Conservation (phyloP, 768 basidiomycete species). For the Panaeolus cyanescens region DNA sequence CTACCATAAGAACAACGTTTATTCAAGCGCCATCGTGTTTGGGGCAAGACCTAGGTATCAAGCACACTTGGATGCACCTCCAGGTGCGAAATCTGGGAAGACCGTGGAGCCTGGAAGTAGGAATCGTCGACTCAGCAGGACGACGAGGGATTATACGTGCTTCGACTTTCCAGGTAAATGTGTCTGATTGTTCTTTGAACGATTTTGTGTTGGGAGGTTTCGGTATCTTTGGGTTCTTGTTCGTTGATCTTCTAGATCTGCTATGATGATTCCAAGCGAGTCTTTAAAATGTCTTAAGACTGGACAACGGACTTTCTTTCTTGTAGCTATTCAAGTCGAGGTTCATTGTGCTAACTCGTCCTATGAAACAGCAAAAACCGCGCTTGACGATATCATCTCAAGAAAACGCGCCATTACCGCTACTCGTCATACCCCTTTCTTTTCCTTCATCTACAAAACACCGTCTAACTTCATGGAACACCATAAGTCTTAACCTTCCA, state of each 20-base stretch:
- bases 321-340: neutral
- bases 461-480: slow-evolving; percentile 71
- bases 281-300: too few species aligned
- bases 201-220: neutral
- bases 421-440: neutral
- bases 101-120: slow-evolving; percentile 78
- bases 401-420: neutral
- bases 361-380: neutral
- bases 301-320: slow-evolving; percentile 5
- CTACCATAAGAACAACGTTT: slow-evolving; percentile 66
- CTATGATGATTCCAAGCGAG: too few species aligned
- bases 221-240: too few species aligned
- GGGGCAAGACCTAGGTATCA: slow-evolving; percentile 47
- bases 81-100: slow-evolving; percentile 70
- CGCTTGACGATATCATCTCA: neutral
- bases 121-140: slow-evolving; percentile 64
- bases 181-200: slow-evolving; percentile 12
- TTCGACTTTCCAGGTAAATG: slow-evolving; percentile 81
- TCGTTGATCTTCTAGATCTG: too few species aligned
- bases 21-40: slow-evolving; percentile 55
- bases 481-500: slow-evolving; percentile 61
- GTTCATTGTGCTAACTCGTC: neutral
- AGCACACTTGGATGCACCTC: slow-evolving; percentile 74
- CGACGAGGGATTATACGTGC: slow-evolving; percentile 62
- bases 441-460: slow-evolving; percentile 10